Evolutionary conservation across 1,139 yeast species (phyloP).

Genomic region (Pichia sp.): DNA sequence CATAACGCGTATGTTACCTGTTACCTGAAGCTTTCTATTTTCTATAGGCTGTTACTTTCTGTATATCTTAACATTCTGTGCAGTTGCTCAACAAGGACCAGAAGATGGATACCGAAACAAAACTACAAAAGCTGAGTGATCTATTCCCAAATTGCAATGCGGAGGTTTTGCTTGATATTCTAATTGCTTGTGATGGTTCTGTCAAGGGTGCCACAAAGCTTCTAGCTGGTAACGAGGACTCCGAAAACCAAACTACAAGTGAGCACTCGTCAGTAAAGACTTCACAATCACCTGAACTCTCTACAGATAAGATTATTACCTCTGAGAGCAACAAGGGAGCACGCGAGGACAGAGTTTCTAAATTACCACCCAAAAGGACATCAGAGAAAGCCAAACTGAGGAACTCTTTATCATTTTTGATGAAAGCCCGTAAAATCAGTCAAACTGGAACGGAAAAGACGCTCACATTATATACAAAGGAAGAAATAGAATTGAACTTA

Average conservation of each 20-base stretch:
- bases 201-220: slow-evolving; percentile 25
- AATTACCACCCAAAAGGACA: neutral
- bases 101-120: slow-evolving; percentile 28
- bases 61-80: too few species aligned
- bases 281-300: too few species aligned
- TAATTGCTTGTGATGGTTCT: slow-evolving; percentile 36
- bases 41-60: too few species aligned
- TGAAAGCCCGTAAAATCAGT: neutral
- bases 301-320: too few species aligned
- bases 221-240: too few species aligned
- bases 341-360: too few species aligned
- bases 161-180: slow-evolving; percentile 31
- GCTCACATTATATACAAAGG: slow-evolving; percentile 31
- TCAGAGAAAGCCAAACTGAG: neutral
- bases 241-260: too few species aligned
- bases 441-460: slow-evolving; percentile 4
- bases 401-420: neutral
- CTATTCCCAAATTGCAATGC: slow-evolving; percentile 28
- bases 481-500: slow-evolving; percentile 33
- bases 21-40: too few species aligned
- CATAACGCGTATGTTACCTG: too few species aligned
- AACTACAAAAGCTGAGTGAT: slow-evolving; percentile 19
- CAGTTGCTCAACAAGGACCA: too few species aligned
- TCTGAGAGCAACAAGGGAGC: too few species aligned
- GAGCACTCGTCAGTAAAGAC: too few species aligned